Evolutionary conservation across 257 asterid genomes (phyloP).

Genomic region (Jacaranda copaia): DNA sequence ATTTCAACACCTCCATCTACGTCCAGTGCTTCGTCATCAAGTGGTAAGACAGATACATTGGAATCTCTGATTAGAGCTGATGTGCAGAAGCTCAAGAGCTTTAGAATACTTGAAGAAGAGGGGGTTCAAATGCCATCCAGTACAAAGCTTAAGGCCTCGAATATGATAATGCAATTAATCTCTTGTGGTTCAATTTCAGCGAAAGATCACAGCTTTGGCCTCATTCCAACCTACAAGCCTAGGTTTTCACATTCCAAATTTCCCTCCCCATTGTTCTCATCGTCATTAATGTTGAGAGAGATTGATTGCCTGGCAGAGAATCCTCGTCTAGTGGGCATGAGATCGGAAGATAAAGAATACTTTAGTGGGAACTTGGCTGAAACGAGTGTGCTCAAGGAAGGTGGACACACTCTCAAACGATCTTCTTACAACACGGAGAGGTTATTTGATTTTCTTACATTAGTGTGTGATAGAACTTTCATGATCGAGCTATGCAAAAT

Average conservation of each 20-base stretch:
- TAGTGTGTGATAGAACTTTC: not conserved
- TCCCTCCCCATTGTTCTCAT: slow-evolving; percentile 78
- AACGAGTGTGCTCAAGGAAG: slow-evolving; percentile 72
- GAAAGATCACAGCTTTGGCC: slow-evolving; percentile 85
- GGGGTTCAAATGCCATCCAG: slow-evolving; percentile 57
- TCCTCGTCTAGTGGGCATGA: slow-evolving; percentile 68
- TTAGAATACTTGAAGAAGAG: slow-evolving; percentile 77
- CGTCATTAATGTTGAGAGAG: slow-evolving; percentile 78
- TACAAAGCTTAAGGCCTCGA: slow-evolving; percentile 81
- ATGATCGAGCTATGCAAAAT: not conserved
- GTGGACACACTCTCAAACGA: slow-evolving; percentile 65
- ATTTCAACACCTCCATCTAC: slow-evolving; percentile 80
- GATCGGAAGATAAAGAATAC: slow-evolving; percentile 86
- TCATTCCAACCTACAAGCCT: slow-evolving; percentile 83
- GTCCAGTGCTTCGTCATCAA: slow-evolving; percentile 75
- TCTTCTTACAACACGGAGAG: slow-evolving; percentile 88
- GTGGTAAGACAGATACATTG: slow-evolving; percentile 81
- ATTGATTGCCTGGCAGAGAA: slow-evolving; percentile 74
- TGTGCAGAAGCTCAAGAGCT: slow-evolving; percentile 76
- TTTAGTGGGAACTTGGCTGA: slow-evolving; percentile 93
- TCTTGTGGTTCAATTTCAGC: slow-evolving; percentile 94
- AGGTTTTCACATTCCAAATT: slow-evolving; percentile 81
- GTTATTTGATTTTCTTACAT: slow-evolving; percentile 44
- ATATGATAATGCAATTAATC: slow-evolving; percentile 85
- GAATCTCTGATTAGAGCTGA: slow-evolving; percentile 92